Evolutionary conservation across 2,329 filamentous ascomycete genomes (phyloP), one percentile per base, ranked within the genome.

Genomic region (Metarhizium robertsii): DNA sequence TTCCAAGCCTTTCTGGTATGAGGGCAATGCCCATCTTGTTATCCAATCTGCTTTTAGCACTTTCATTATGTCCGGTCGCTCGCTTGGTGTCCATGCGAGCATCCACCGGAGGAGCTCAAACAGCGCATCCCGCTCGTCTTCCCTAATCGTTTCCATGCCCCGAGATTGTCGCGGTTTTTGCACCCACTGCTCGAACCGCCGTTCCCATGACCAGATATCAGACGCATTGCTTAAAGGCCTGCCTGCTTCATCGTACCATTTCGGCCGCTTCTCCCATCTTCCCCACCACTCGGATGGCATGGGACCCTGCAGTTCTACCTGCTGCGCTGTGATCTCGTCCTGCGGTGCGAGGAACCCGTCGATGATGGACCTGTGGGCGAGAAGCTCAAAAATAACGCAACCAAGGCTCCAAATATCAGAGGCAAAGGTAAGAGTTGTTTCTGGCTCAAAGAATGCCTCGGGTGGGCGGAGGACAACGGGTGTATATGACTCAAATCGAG

Each of bases 331-430:
- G 14, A 53, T 53, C 7, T 53, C 38, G 30, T 53, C 49, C 16
- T 50, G 46, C 6, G 30, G 25, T n/a, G 38, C 34, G n/a, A 61
- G 29, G 1, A 54, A 45, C 2, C 57, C 59, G 36, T 62, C 59
- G 14, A 66, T 58, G 2, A 66, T 55, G 1, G 62, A 57, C 7
- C 59, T 54, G 14, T 57, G 54, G 6, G 61, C 66, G 11, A 75
- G 60, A 13, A 74, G 63, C 38, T 57, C 58, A 61, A 66, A 75
- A 32, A 74, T 70, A 0, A 65, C 54, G 53, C 67, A 73, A 0
- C 64, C 66, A 4, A 74, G 65, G n/a, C 66, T 70, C 72, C 70
- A 74, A 16, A 73, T 71, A 43, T 74, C 71, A 1, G 69, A 68
- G 25, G 63, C 29, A 43, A 68, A 69, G 2, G 66, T 65, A 6